phyloP scores from a whole-genome alignment of 441 rosid genomes.

The Pelargonium cotyledonis region DNA sequence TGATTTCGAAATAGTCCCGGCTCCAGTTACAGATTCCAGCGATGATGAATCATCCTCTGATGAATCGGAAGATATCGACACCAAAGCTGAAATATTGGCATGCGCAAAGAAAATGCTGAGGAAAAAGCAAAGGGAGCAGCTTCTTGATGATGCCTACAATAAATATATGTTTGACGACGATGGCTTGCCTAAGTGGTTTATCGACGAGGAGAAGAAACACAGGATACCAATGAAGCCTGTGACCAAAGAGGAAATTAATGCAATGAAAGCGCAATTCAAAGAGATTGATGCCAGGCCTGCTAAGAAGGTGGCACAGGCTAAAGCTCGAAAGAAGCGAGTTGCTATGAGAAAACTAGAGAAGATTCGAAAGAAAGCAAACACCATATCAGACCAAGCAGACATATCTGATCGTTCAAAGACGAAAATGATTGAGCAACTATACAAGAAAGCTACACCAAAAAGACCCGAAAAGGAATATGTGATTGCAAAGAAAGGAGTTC shows the following conservation, averaged over 20 bases:
- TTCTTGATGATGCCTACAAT: not conserved
- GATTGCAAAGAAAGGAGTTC: slow-evolving; percentile 91
- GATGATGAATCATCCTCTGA: slow-evolving; percentile 59
- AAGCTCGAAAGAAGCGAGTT: slow-evolving; percentile 76
- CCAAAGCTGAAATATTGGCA: slow-evolving; percentile 87
- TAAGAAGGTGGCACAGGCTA: slow-evolving; percentile 92
- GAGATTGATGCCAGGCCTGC: slow-evolving; percentile 91
- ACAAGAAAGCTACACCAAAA: slow-evolving; percentile 71
- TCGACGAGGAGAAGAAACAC: slow-evolving; percentile 1
- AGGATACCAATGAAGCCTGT: slow-evolving; percentile 48
- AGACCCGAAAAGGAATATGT: slow-evolving; percentile 71
- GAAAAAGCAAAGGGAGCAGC: not conserved
- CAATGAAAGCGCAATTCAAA: slow-evolving; percentile 82
- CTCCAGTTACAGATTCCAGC: slow-evolving; percentile 63
- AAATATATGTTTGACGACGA: not conserved
- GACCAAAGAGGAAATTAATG: slow-evolving; percentile 78
- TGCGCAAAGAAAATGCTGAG: slow-evolving; percentile 82
- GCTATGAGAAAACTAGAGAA: slow-evolving; percentile 41
- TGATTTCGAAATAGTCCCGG: slow-evolving; percentile 80
- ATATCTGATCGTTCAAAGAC: slow-evolving; percentile 73
- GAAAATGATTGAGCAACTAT: slow-evolving; percentile 73
- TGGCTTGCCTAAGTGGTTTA: not conserved
- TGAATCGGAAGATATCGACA: slow-evolving; percentile 52
- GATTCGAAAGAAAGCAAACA: slow-evolving; percentile 84
- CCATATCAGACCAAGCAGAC: slow-evolving; percentile 68